Base-by-base conservation (phyloP, 345 rosid genomes). In the Brassica incana region DNA sequence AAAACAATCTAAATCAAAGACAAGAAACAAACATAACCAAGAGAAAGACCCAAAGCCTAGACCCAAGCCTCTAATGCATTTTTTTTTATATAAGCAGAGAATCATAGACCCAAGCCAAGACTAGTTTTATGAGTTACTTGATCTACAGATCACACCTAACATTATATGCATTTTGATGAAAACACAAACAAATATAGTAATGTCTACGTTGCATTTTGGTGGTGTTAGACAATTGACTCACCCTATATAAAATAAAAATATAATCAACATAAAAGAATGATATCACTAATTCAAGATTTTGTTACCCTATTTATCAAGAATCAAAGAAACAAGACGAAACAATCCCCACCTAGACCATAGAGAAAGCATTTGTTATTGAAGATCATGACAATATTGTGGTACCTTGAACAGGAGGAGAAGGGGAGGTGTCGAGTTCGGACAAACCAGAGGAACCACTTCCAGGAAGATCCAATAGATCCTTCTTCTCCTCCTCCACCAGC, bases 361-460 rank as follows among this genome's bases (percentile, higher is more conserved):
- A 32, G 8, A 4, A 16, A 68, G 52, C 10, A 45, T 45, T 45
- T 1, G 1, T 9, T 45, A 45, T 12, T 45, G 58, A 50, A 48
- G 6, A 48, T 48, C 6, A 48, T 48, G 54, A 48, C 14, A 1
- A 35, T 5, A 9, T 58, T n/a, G 9, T 18, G 23, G 54, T 82
- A 90, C 95, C 97, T 86, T 85, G 88, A 83, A 74, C 65, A 80
- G 62, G 67, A 75, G 72, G 67, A 75, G 76, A 65, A 67, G 76
- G 81, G 58, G 58, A 50, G 75, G 80, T 74, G 15, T 89, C 95
- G 67, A 84, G 69, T 74, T 88, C 95, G 4, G 91, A 86, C 50
- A 86, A 73, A 35, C 87, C 89, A 8, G 91, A 86, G 33, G 89
- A 86, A 15, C 87, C 90, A 82, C 88, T 88, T 6, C 86, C 88